Percentiles rank a stretch among this genome's conserved stretches.
Evolutionary conservation across 257 asterid genomes (phyloP).

Genomic region (Forsythia viridissima): DNA sequence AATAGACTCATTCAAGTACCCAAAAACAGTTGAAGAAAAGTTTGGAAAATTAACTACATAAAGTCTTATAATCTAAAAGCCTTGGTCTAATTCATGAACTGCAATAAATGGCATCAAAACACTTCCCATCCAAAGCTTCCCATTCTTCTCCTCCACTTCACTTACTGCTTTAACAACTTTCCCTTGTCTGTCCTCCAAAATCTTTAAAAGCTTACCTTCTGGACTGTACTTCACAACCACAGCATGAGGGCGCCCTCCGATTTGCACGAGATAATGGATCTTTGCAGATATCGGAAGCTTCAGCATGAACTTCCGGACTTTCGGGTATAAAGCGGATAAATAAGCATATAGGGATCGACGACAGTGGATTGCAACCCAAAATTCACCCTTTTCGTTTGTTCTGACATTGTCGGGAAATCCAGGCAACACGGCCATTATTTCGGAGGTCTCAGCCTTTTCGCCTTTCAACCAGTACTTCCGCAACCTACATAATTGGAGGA

Average conservation of each 20-base stretch:
- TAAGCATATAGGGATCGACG: conserved; percentile 64
- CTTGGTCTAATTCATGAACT: conserved; percentile 61
- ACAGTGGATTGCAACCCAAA: conserved; percentile 90
- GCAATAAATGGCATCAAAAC: conserved; percentile 84
- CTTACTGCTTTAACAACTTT: conserved; percentile 83
- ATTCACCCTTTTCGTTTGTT: conserved; percentile 78
- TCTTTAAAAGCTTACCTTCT: conserved; percentile 67
- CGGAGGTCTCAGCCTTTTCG: conserved; percentile 63
- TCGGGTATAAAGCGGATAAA: conserved; percentile 49
- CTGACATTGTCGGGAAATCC: conserved; percentile 89
- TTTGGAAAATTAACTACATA: neutral
- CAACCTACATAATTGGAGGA: conserved; percentile 43
- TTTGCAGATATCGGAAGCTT: conserved; percentile 73
- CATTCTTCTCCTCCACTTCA: conserved; percentile 89
- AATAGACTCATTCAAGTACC: neutral
- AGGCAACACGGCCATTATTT: conserved; percentile 67
- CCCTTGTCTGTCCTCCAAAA: conserved; percentile 77
- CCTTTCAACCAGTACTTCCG: conserved; percentile 88
- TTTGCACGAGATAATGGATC: conserved; percentile 69
- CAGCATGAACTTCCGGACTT: conserved; percentile 49
- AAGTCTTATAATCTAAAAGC: neutral
- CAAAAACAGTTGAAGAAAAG: neutral
- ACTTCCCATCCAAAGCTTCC: conserved; percentile 95
- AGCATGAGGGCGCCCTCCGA: conserved; percentile 73
- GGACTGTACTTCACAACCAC: conserved; percentile 66